These are phyloP conservation scores for Hortiboletus flavorubellus DNA, from an alignment of 768 basidiomycete species.

Conservation along the genomic window DNA sequence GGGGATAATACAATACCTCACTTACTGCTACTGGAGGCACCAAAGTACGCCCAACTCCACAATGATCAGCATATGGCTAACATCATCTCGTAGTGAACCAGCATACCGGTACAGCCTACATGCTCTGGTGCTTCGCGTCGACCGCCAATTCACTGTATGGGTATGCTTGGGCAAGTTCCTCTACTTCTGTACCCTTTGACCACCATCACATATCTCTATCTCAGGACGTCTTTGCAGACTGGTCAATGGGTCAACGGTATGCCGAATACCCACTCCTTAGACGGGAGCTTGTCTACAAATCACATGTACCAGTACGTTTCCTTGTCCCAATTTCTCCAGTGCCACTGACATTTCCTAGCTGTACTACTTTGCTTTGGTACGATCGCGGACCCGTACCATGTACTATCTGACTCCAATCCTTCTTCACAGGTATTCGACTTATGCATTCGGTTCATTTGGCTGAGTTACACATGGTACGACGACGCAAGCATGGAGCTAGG, in stretches of 20 bases:
- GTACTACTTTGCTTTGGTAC: constrained; percentile 79
- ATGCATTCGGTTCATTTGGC: constrained; percentile 77
- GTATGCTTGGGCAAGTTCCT: constrained; percentile 67
- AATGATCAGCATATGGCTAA: not conserved
- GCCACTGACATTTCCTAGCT: constrained; percentile 36
- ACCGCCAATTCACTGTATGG: constrained; percentile 68
- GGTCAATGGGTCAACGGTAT: constrained; percentile 72
- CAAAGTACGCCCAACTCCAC: constrained; percentile 37
- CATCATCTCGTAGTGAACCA: constrained; percentile 27
- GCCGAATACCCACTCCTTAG: constrained; percentile 62
- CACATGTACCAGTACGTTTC: constrained; percentile 51
- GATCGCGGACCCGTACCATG: constrained; percentile 11
- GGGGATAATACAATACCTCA: constrained; percentile 61
- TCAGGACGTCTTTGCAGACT: constrained; percentile 88
- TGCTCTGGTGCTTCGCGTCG: constrained; percentile 64
- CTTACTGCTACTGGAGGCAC: constrained; percentile 79
- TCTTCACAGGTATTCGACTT: constrained; percentile 62
- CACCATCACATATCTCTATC: not conserved
- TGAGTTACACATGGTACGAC: constrained; percentile 63
- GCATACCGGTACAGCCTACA: constrained; percentile 48
- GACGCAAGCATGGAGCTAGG: constrained; percentile 51
- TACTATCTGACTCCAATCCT: not conserved
- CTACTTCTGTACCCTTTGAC: not conserved
- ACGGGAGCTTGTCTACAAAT: constrained; percentile 68
- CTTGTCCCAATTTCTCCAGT: not conserved